Percentiles rank a stretch among this genome's conserved stretches.
phyloP scores from a whole-genome alignment of 495 filamentous ascomycete genomes.

The Rhypophila decipiens region DNA sequence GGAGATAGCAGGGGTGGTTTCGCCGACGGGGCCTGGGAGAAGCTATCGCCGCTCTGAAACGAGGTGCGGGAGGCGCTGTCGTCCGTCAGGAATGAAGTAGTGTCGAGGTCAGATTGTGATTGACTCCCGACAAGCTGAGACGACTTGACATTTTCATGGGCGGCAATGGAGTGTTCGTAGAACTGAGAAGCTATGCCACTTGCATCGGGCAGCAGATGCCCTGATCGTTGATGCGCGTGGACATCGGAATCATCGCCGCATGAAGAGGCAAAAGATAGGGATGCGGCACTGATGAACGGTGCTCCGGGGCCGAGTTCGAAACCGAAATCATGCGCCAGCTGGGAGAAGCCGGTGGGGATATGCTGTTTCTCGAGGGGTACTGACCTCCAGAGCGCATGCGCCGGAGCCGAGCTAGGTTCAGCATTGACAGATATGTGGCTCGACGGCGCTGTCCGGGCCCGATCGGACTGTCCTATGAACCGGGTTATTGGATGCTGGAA shows the following conservation, averaged over 20 bases:
- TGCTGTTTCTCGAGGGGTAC: conserved; percentile 32
- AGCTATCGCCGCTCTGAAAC: conserved; percentile 7
- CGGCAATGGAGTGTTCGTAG: conserved; percentile 65
- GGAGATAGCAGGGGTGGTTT: conserved; percentile 15
- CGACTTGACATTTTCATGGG: conserved; percentile 52
- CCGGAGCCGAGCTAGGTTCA: conserved; percentile 12
- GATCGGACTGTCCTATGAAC: conserved; percentile 30
- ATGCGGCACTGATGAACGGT: conserved; percentile 45
- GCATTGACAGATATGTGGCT: neutral
- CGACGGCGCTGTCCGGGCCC: neutral
- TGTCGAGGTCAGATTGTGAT: neutral
- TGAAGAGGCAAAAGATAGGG: conserved; percentile 28
- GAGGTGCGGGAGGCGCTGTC: conserved; percentile 11
- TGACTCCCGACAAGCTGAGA: conserved; percentile 37
- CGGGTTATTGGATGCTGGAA: conserved; percentile 40
- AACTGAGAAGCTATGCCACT: conserved; percentile 45
- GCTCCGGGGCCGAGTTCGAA: conserved; percentile 10
- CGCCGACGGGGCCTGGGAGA: conserved; percentile 1
- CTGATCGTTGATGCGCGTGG: neutral
- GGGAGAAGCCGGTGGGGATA: conserved; percentile 36
- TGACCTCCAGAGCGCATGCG: conserved; percentile 40
- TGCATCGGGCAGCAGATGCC: conserved; percentile 1
- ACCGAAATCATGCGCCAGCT: conserved; percentile 36
- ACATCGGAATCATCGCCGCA: conserved; percentile 4
- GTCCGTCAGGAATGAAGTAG: conserved; percentile 11